Conservation (phyloP, 768 basidiomycete species). For the Boletus subcaerulescens region DNA sequence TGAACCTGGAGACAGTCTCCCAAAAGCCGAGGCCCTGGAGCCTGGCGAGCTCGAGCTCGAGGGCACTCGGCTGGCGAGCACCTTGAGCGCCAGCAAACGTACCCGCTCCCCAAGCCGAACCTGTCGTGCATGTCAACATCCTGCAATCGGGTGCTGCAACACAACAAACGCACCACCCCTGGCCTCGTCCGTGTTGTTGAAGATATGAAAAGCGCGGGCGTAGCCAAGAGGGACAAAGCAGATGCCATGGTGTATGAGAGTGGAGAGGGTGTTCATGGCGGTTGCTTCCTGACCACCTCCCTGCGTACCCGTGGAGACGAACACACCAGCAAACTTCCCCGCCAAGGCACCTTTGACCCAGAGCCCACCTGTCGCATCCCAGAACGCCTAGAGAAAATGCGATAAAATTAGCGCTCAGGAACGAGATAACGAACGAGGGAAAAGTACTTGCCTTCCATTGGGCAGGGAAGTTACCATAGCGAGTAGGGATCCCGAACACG, state of each 20-base stretch:
- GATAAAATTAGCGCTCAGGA: constrained; percentile 4
- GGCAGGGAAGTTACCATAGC: constrained; percentile 76
- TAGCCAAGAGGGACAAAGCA: constrained; percentile 74
- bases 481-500: constrained; percentile 75
- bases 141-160: background rate
- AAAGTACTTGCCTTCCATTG: constrained; percentile 66
- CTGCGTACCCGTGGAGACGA: constrained; percentile 68
- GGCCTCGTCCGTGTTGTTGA: constrained; percentile 45
- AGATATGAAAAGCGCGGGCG: constrained; percentile 40
- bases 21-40: constrained; percentile 57
- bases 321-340: constrained; percentile 75
- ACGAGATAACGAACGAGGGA: background rate
- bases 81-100: constrained; percentile 51
- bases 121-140: constrained; percentile 30
- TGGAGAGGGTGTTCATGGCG: constrained; percentile 47
- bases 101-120: constrained; percentile 77
- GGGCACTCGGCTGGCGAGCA: constrained; percentile 42
- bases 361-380: constrained; percentile 69
- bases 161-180: constrained; percentile 50
- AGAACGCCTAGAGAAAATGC: constrained; percentile 50
- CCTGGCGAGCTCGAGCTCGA: constrained; percentile 51
- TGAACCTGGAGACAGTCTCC: constrained; percentile 41
- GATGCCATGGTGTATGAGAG: constrained; percentile 71
- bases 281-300: constrained; percentile 83
- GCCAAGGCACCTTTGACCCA: constrained; percentile 58